Conservation (phyloP, 2,329 filamentous ascomycete genomes). For the Cladophialophora exuberans region DNA sequence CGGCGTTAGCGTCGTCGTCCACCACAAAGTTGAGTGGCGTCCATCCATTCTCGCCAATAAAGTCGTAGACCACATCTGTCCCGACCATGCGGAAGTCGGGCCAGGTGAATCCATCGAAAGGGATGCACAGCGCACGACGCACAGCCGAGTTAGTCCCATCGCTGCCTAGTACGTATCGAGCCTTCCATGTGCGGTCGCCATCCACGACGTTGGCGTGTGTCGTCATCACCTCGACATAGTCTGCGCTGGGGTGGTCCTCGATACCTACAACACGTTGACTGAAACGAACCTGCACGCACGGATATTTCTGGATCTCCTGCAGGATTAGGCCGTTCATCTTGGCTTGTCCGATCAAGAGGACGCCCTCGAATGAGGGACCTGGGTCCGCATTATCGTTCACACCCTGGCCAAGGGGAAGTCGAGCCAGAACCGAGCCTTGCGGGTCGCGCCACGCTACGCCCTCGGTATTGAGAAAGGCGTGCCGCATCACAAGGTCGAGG, state of each 20-base stretch:
- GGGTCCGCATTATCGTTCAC: neutral
- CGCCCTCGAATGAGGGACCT: conserved; percentile 11
- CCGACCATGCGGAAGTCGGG: conserved; percentile 26
- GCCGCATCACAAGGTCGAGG: conserved; percentile 1
- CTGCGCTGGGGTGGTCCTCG: neutral
- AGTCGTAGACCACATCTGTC: conserved; percentile 29
- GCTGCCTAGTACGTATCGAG: conserved; percentile 19
- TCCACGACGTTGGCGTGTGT: conserved; percentile 9
- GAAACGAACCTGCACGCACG: conserved; percentile 17
- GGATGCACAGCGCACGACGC: conserved; percentile 18
- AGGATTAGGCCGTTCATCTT: conserved; percentile 15
- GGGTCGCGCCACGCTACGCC: conserved; percentile 22
- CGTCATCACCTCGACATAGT: conserved; percentile 1
- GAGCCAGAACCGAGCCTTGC: conserved; percentile 13
- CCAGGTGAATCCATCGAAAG: conserved; percentile 31
- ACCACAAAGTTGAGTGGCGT: conserved; percentile 25
- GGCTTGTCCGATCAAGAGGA: conserved; percentile 21
- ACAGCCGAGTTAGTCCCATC: conserved; percentile 21
- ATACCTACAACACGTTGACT: conserved; percentile 8
- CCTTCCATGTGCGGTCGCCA: neutral
- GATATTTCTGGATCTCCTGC: conserved; percentile 16
- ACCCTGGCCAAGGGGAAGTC: conserved; percentile 8
- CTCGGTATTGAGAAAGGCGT: conserved; percentile 20
- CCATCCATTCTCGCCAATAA: conserved; percentile 15
- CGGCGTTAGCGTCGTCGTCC: conserved; percentile 25